phyloP scores from a whole-genome alignment of 306 rosid genomes.

The Notholithocarpus densiflorus region DNA sequence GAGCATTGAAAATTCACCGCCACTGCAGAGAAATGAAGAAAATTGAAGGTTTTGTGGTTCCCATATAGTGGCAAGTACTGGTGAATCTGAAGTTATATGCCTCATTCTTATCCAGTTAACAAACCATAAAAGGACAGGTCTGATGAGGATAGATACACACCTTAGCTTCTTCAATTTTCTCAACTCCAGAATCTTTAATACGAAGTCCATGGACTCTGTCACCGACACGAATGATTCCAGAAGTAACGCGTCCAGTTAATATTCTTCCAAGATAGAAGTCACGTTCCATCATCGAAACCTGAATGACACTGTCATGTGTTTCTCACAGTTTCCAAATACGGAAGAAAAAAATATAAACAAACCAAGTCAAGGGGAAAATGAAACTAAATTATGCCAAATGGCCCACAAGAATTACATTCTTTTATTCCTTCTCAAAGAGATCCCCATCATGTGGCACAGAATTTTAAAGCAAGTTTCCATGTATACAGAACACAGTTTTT shows the following conservation, averaged over 20 bases:
- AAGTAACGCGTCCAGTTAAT: conserved; percentile 83
- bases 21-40: neutral
- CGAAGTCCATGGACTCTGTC: conserved; percentile 88
- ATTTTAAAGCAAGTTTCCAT: neutral
- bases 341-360: conserved; percentile 10
- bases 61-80: too few species aligned
- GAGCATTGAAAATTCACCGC: neutral
- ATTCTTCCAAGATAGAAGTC: conserved; percentile 92
- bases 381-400: conserved; percentile 8
- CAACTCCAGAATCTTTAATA: conserved; percentile 64
- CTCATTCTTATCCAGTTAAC: neutral
- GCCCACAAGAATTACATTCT: neutral
- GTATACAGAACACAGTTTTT: neutral
- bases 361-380: conserved; percentile 1
- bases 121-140: neutral
- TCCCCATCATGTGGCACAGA: neutral
- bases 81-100: too few species aligned
- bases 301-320: conserved; percentile 45
- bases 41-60: too few species aligned
- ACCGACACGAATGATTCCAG: conserved; percentile 80
- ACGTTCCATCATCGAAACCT: conserved; percentile 98
- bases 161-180: conserved; percentile 96
- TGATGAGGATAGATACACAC: conserved; percentile 33
- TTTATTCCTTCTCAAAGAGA: neutral
- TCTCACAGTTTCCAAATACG: conserved; percentile 33